Conservation (phyloP, 2,329 filamentous ascomycete species). For the Fusarium sp. region DNA sequence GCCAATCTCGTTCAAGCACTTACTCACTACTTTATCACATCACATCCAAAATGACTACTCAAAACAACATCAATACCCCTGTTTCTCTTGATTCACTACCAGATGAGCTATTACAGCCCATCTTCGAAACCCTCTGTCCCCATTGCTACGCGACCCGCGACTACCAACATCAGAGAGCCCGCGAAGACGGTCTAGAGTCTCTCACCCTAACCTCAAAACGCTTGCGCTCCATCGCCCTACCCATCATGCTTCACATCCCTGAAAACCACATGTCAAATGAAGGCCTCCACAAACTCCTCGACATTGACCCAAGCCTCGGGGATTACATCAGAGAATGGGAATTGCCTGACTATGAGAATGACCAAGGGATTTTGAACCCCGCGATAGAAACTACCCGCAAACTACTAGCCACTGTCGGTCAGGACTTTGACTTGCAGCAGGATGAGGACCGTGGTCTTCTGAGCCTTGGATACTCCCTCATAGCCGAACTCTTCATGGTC, state of each 20-base stretch:
- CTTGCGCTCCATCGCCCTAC: not conserved
- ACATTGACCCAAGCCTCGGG: not conserved
- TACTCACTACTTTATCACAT: not conserved
- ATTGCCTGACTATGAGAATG: not conserved
- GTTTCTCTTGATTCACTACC: not conserved
- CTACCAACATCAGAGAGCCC: not conserved
- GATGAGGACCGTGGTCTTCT: not conserved
- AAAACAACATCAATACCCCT: not conserved
- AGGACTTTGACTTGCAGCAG: not conserved
- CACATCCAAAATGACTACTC: not conserved
- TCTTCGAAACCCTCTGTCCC: not conserved
- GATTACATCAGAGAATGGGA: not conserved
- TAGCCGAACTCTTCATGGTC: not conserved
- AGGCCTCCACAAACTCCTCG: not conserved
- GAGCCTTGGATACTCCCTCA: not conserved
- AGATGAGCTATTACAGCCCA: not conserved
- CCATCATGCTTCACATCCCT: not conserved
- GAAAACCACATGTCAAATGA: not conserved
- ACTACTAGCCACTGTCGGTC: not conserved
- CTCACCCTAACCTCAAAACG: not conserved
- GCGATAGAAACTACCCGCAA: not conserved
- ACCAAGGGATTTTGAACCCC: not conserved
- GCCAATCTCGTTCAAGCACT: not conserved
- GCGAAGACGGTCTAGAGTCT: not conserved
- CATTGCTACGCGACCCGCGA: not conserved